Conservation (phyloP, 2,329 filamentous ascomycete genomes). For the Alternaria sp. region DNA sequence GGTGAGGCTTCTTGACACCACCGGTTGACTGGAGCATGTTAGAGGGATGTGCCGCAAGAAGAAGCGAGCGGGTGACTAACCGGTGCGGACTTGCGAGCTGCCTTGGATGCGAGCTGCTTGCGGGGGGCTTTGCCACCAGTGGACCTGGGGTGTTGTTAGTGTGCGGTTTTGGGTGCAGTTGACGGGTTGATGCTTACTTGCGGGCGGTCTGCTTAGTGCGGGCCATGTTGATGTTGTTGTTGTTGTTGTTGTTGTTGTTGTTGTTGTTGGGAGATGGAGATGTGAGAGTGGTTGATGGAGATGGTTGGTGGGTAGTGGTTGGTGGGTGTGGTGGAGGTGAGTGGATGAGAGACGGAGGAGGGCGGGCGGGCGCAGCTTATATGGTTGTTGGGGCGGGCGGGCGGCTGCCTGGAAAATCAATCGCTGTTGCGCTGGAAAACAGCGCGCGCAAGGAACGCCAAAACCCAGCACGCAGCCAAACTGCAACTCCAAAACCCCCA, state of each 20-base stretch:
- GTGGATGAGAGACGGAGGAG: slow-evolving; percentile 48
- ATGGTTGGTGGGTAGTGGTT: slow-evolving; percentile 19
- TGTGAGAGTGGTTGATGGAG: slow-evolving; percentile 33
- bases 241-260: slow-evolving; percentile 37
- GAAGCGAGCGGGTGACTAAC: not conserved
- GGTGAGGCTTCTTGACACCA: slow-evolving; percentile 66
- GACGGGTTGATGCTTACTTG: slow-evolving; percentile 1
- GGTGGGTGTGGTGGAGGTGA: slow-evolving; percentile 42
- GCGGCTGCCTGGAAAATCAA: slow-evolving; percentile 50
- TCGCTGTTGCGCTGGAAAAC: slow-evolving; percentile 36
- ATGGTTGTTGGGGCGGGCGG: slow-evolving; percentile 45
- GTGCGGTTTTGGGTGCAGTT: slow-evolving; percentile 8
- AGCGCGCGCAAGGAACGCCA: slow-evolving; percentile 39
- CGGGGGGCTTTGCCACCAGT: slow-evolving; percentile 76
- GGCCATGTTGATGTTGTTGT: slow-evolving; percentile 55
- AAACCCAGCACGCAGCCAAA: slow-evolving; percentile 18
- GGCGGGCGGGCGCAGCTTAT: slow-evolving; percentile 51
- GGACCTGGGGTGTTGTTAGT: slow-evolving; percentile 64
- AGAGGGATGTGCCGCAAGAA: not conserved
- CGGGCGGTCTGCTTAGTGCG: slow-evolving; percentile 66
- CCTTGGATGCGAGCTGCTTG: slow-evolving; percentile 99
- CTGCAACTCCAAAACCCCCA: slow-evolving; percentile 31
- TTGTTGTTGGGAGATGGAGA: slow-evolving; percentile 35
- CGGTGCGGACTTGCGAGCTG: slow-evolving; percentile 95
- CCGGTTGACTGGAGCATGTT: slow-evolving; percentile 78